Evolutionary conservation across 164 flowering plant genomes (phyloP).

Genomic region (Vitis rupestris): DNA sequence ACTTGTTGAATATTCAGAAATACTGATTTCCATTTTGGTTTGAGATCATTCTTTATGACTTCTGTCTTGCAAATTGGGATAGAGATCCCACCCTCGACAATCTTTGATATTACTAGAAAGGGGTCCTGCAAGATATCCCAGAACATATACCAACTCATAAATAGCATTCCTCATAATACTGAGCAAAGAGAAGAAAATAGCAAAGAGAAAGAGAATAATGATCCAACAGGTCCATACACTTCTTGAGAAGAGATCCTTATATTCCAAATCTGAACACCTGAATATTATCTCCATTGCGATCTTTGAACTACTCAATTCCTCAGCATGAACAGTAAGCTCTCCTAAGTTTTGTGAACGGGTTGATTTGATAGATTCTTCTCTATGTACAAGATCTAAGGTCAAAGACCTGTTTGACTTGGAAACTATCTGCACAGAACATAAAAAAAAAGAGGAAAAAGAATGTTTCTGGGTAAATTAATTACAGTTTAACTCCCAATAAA

Average conservation of each 20-base stretch:
- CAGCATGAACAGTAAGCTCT: conserved; percentile 64
- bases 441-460: neutral
- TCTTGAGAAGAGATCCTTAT: conserved; percentile 76
- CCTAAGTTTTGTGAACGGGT: conserved; percentile 35
- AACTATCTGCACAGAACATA: conserved; percentile 58
- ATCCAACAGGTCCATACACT: conserved; percentile 47
- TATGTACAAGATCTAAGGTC: conserved; percentile 56
- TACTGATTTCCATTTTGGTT: conserved; percentile 64
- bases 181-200: conserved; percentile 3
- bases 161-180: conserved; percentile 7
- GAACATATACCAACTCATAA: conserved; percentile 8
- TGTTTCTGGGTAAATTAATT: neutral
- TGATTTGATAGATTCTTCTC: conserved; percentile 33
- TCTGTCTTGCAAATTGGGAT: conserved; percentile 72
- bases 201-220: neutral
- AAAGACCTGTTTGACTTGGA: conserved; percentile 50
- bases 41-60: conserved; percentile 55
- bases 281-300: conserved; percentile 58
- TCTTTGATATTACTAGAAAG: conserved; percentile 61
- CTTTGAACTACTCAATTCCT: conserved; percentile 67
- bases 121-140: conserved; percentile 53
- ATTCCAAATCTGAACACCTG: conserved; percentile 74
- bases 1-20: conserved; percentile 58
- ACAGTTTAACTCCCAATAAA: too few species aligned
- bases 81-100: conserved; percentile 38